Evolutionary conservation across 2,329 filamentous ascomycete genomes (phyloP).

Genomic region (Monosporascus sp.): DNA sequence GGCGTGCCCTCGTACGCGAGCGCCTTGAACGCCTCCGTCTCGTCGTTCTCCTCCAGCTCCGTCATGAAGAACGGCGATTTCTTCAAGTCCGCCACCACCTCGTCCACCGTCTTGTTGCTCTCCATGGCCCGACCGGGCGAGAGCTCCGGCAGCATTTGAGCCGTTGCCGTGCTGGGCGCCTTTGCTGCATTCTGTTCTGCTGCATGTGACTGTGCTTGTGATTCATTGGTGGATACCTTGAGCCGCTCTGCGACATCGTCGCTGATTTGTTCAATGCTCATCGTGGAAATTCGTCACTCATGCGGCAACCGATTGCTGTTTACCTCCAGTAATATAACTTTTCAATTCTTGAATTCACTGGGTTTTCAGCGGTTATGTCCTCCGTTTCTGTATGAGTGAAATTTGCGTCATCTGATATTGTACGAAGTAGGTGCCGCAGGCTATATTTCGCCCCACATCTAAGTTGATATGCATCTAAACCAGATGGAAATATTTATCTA

Average conservation of each 20-base stretch:
- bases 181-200: conserved; percentile 7
- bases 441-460: background rate
- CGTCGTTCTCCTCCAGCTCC: conserved; percentile 76
- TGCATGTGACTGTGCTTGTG: conserved; percentile 4
- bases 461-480: conserved; percentile 7
- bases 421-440: background rate
- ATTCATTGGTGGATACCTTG: conserved; percentile 29
- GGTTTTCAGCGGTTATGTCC: background rate
- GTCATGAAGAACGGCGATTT: conserved; percentile 91
- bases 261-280: conserved; percentile 40
- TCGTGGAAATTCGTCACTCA: background rate
- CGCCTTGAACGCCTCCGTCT: conserved; percentile 81
- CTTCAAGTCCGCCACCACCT: conserved; percentile 54
- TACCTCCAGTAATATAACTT: background rate
- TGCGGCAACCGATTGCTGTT: background rate
- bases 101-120: conserved; percentile 46
- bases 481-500: background rate
- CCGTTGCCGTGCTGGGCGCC: conserved; percentile 2
- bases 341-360: background rate
- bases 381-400: background rate
- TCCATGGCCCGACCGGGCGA: conserved; percentile 39
- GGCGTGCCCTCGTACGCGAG: conserved; percentile 90
- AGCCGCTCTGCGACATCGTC: conserved; percentile 31
- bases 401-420: background rate
- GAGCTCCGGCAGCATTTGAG: conserved; percentile 33